A percentile compares a stretch with the other conserved stretches of the same genome.
Evolutionary conservation across 2,329 filamentous ascomycete species (phyloP).

Genomic region (Eurotiales sp.): DNA sequence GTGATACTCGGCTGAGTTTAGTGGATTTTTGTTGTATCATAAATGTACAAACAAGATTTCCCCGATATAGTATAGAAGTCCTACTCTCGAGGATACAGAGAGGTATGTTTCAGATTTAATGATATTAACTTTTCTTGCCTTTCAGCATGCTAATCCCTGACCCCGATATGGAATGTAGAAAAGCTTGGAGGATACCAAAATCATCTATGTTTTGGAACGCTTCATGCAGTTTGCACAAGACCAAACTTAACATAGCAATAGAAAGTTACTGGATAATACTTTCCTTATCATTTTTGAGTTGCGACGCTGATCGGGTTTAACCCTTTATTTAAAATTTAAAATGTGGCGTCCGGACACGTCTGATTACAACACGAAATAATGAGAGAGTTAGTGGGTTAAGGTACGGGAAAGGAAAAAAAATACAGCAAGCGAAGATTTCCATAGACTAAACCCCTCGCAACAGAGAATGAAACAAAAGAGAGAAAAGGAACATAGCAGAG

Average conservation of each 20-base stretch:
- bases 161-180: too few relatives aligned
- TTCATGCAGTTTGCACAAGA: not conserved
- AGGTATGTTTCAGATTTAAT: not conserved
- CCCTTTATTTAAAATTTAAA: not conserved
- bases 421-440: constrained; percentile 11
- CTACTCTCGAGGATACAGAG: not conserved
- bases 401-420: not conserved
- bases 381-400: not conserved
- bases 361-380: not conserved
- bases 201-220: too few relatives aligned
- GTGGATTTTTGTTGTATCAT: not conserved
- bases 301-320: not conserved
- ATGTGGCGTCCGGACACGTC: not conserved
- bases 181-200: too few relatives aligned
- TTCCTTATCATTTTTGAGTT: not conserved
- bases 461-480: not conserved
- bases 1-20: too few relatives aligned
- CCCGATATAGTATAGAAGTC: constrained; percentile 2
- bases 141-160: too few relatives aligned
- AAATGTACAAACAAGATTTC: constrained; percentile 9
- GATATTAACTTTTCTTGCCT: not conserved
- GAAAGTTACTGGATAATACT: not conserved
- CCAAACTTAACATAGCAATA: not conserved
- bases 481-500: not conserved
- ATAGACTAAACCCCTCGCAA: constrained; percentile 13